Conservation (phyloP, 306 rosid genomes). For the Sophora flavescens region DNA sequence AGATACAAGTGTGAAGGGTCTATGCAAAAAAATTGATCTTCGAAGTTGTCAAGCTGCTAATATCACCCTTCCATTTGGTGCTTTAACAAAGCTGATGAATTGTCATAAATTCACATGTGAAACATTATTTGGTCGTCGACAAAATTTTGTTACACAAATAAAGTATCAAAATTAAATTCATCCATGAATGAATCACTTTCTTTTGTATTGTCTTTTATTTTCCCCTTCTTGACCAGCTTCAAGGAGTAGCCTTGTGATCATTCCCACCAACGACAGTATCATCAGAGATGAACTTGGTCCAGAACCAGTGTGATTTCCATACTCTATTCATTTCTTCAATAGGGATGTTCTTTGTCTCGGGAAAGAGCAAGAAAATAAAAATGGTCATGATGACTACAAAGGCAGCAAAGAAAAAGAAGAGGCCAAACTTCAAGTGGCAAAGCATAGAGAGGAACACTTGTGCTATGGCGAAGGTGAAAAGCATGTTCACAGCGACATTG, state of each 20-base stretch:
- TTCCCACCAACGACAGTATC: neutral
- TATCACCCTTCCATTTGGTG: no score
- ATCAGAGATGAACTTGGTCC: slow-evolving; percentile 31
- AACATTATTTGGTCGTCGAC: no score
- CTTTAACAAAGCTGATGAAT: no score
- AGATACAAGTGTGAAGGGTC: no score
- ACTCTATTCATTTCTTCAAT: slow-evolving; percentile 50
- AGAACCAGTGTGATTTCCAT: slow-evolving; percentile 44
- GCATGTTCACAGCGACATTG: slow-evolving; percentile 57
- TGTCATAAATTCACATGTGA: no score
- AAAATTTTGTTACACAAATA: no score
- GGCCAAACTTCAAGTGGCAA: slow-evolving; percentile 55
- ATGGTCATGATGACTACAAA: slow-evolving; percentile 49
- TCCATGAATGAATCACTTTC: no score
- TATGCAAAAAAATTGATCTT: no score
- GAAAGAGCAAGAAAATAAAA: slow-evolving; percentile 48
- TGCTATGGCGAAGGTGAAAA: slow-evolving; percentile 45
- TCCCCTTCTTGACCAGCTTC: neutral
- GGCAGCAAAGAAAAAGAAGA: slow-evolving; percentile 52
- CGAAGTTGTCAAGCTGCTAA: no score
- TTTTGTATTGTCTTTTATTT: neutral
- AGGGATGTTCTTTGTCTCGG: slow-evolving; percentile 55
- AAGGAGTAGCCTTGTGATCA: neutral
- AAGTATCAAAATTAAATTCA: no score
- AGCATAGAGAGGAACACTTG: slow-evolving; percentile 51